Evolutionary conservation across 2,329 filamentous ascomycete genomes (phyloP), one percentile per base, ranked within the genome.

Genomic region (Hymenoscyphus fructigenus): DNA sequence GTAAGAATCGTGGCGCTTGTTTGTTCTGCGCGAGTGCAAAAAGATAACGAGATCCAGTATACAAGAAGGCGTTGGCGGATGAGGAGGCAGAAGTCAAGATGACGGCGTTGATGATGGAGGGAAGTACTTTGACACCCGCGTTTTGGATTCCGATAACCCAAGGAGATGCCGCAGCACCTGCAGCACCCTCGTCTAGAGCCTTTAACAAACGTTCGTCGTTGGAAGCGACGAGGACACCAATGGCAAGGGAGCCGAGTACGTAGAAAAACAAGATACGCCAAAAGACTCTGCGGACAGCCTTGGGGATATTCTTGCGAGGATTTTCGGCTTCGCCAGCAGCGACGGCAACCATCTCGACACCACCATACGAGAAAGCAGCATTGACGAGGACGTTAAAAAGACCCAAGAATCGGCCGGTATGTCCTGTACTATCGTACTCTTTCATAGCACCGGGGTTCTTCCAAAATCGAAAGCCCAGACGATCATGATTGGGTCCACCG

Each of bases 21-120:
- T 86, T 85, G 71, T 91, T 88, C 44, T 89, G 82, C 0, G 88
- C 88, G 9, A 75, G 68, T 0, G 75, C 66, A 62, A 76, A 78
- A 66, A 69, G 58, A 38, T 68, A 68, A 59, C 69, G 69, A 44
- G 66, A 66, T 50, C 66, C 68, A 5, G 65, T 68, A 53, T 70
- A 71, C 57, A 71, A 56, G 64, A 68, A 69, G 28, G 66, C 65
- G 50, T 71, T 71, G 0, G 85, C 88, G 0, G 88, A 83, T 0
- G 88, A 91, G 76, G 86, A 88, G 0, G 88, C 89, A 0, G 88
- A 90, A 0, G 88, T 90, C 70, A 92, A 82, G 71, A 93, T 88
- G 44, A 92, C 82, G 36, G 89, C 90, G 75, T 93, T 93, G 77
- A 93, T 88, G 64, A 93, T 84, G 9, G 85, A 87, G 0, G 89